A percentile compares a stretch with the other conserved stretches of the same genome.
Conservation (phyloP, 2,329 filamentous ascomycete species). For the Sporothrix globosa region DNA sequence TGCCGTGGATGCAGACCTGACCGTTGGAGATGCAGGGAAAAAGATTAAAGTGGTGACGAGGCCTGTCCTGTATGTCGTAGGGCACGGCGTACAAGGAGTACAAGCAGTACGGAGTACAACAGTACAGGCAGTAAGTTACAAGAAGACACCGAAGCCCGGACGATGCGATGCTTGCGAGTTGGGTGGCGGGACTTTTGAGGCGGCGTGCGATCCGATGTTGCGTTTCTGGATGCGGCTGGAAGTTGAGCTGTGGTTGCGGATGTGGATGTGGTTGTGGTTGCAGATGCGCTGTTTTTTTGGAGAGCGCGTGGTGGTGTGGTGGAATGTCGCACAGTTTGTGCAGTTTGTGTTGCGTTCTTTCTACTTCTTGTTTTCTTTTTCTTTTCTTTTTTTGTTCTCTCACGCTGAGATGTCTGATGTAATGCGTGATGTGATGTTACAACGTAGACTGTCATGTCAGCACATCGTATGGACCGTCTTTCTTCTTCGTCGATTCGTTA, state of each 20-base stretch:
- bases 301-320: too few species aligned
- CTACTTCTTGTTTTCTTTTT: background rate
- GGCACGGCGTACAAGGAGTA: background rate
- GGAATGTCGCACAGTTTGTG: background rate
- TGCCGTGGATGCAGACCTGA: background rate
- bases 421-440: background rate
- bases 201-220: conserved; percentile 11
- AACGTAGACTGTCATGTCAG: background rate
- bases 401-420: background rate
- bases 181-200: conserved; percentile 10
- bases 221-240: conserved; percentile 23
- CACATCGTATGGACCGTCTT: too few species aligned
- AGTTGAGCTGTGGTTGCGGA: conserved; percentile 3
- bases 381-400: background rate
- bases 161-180: background rate
- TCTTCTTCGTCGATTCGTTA: background rate
- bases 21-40: too few species aligned
- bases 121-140: background rate
- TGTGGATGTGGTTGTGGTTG: background rate
- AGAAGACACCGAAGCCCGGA: too few species aligned
- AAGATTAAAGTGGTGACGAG: conserved; percentile 9
- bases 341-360: background rate
- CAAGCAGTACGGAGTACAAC: background rate
- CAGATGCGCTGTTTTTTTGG: background rate
- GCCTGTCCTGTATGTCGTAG: background rate